A percentile compares a stretch with the other conserved stretches of the same genome.
phyloP scores from a whole-genome alignment of 495 filamentous ascomycete genomes.

The Thermochaetoides thermophila region DNA sequence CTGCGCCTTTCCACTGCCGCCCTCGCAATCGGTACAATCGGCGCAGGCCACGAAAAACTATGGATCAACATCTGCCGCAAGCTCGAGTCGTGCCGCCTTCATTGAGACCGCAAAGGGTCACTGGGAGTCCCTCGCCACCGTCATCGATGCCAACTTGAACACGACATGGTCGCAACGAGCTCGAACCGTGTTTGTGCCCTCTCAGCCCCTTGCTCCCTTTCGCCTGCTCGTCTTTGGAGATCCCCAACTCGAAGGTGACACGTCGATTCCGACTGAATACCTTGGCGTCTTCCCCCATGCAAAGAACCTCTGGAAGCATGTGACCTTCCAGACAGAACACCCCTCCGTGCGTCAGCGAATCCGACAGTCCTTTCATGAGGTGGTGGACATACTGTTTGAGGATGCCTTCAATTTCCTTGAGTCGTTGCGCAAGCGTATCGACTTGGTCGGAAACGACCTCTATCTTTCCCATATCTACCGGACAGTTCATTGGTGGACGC shows the following conservation, averaged over 20 bases:
- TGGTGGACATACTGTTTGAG: constrained; percentile 38
- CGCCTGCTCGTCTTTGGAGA: constrained; percentile 82
- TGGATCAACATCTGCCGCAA: constrained; percentile 9
- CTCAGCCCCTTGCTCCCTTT: constrained; percentile 49
- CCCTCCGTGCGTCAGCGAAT: constrained; percentile 30
- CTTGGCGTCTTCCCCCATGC: constrained; percentile 46
- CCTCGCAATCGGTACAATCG: no score
- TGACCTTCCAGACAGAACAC: constrained; percentile 28
- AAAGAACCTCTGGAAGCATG: constrained; percentile 34
- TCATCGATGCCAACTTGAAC: constrained; percentile 8
- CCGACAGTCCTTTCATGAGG: constrained; percentile 31
- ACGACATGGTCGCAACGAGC: constrained; percentile 1
- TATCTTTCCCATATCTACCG: constrained; percentile 90
- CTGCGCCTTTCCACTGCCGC: constrained; percentile 65
- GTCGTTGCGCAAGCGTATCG: constrained; percentile 59
- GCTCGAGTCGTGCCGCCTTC: constrained; percentile 21
- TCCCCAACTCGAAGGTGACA: constrained; percentile 90
- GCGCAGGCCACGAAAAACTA: neutral
- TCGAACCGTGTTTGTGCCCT: constrained; percentile 7
- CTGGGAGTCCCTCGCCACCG: constrained; percentile 12
- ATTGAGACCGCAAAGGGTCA: constrained; percentile 37
- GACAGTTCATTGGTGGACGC: constrained; percentile 63
- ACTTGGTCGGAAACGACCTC: constrained; percentile 84
- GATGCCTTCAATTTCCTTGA: constrained; percentile 51
- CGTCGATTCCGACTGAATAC: constrained; percentile 51